Conservation (phyloP, 1,139 yeast genomes). For the Yamadazyma conglobata region DNA sequence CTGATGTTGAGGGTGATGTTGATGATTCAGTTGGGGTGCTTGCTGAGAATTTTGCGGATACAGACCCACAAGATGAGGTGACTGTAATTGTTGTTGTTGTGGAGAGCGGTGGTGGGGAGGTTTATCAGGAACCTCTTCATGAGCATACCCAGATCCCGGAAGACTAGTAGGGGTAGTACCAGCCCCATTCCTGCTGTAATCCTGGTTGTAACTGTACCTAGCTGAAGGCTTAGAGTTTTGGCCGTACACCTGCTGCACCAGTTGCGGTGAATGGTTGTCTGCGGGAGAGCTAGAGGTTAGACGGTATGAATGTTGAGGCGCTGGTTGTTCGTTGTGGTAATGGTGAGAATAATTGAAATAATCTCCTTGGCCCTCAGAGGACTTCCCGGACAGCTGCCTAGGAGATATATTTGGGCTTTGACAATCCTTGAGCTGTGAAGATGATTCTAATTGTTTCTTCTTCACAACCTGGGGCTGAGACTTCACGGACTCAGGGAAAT, state of each 20-base stretch:
- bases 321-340: conserved; percentile 1
- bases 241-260: too few relatives aligned
- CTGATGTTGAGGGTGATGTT: conserved; percentile 1
- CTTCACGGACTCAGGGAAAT: not conserved
- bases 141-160: too few relatives aligned
- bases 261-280: too few relatives aligned
- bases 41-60: not conserved
- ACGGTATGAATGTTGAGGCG: not conserved
- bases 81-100: conserved; percentile 1
- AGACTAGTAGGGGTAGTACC: too few relatives aligned
- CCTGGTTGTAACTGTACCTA: too few relatives aligned
- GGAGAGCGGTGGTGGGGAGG: too few relatives aligned
- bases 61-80: conserved; percentile 2
- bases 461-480: not conserved
- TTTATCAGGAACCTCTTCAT: too few relatives aligned
- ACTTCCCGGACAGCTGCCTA: not conserved
- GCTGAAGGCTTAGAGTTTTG: too few relatives aligned
- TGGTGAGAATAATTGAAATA: conserved; percentile 3
- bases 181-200: too few relatives aligned
- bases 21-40: not conserved
- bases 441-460: not conserved
- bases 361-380: conserved; percentile 3
- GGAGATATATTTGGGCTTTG: conserved; percentile 2
- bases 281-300: too few relatives aligned
- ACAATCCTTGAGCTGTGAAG: not conserved